Conservation (phyloP, 805 yeast species). For the Hanseniaspora lindneri region DNA sequence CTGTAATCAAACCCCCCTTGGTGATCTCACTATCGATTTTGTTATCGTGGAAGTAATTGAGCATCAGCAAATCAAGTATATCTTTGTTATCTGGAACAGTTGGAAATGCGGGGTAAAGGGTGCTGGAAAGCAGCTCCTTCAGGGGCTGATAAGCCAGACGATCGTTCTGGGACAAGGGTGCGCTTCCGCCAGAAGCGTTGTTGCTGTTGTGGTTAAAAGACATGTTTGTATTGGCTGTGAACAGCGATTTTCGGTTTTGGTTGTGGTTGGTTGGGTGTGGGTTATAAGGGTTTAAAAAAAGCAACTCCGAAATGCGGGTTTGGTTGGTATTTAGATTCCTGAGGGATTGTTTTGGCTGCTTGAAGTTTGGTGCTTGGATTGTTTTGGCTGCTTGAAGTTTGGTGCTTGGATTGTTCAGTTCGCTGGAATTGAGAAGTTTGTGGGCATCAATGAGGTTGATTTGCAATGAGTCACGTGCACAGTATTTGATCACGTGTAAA, state of each 20-base stretch:
- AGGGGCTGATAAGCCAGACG: conserved; percentile 1
- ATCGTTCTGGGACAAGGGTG: not conserved
- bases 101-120: not conserved
- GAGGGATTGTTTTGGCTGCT: too few species aligned
- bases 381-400: too few species aligned
- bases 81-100: not conserved
- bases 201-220: conserved; percentile 10
- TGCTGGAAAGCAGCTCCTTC: not conserved
- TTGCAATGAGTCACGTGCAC: too few species aligned
- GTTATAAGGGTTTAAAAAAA: too few species aligned
- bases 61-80: not conserved
- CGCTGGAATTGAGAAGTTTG: too few species aligned
- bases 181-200: not conserved
- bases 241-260: not conserved
- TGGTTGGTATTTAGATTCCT: too few species aligned
- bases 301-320: too few species aligned
- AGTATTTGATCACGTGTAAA: too few species aligned
- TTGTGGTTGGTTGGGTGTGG: too few species aligned
- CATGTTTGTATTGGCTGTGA: not conserved
- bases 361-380: too few species aligned
- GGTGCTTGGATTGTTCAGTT: too few species aligned
- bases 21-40: not conserved
- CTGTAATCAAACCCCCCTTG: not conserved
- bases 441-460: too few species aligned
- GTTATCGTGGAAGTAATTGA: not conserved